A percentile compares a stretch with the other conserved stretches of the same genome.
Conservation (phyloP, 2,329 filamentous ascomycete genomes). For the Knufia fluminis region DNA sequence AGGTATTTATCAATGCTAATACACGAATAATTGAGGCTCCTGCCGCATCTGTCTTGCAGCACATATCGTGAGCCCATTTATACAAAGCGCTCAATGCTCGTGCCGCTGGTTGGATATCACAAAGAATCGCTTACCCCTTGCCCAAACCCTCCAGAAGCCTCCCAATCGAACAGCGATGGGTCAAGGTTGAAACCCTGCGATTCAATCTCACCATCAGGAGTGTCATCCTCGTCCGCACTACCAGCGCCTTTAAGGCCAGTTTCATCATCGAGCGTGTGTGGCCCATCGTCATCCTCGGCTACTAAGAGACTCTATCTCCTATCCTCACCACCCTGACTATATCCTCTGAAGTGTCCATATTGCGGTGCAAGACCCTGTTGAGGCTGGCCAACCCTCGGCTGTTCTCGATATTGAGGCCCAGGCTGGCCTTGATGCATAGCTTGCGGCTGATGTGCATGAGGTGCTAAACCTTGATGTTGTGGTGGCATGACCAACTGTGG, state of each 20-base stretch:
- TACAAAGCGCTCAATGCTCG: not conserved
- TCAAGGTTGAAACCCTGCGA: not conserved
- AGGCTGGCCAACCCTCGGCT: conserved; percentile 1
- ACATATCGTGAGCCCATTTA: not conserved
- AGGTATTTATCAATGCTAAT: not conserved
- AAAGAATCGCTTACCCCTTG: no score
- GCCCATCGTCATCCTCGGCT: not conserved
- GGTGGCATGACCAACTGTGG: not conserved
- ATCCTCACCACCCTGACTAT: conserved; percentile 7
- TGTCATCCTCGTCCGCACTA: not conserved
- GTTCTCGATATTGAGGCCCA: conserved; percentile 5
- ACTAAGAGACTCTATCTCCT: conserved; percentile 4
- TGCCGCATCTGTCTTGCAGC: not conserved
- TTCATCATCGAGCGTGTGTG: not conserved
- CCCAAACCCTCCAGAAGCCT: no score
- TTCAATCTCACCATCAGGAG: not conserved
- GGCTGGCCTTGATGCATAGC: conserved; percentile 8
- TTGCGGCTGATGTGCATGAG: conserved; percentile 4
- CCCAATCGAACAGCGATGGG: no score
- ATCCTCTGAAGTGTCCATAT: not conserved
- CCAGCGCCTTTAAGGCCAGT: not conserved
- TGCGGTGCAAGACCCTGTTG: conserved; percentile 1
- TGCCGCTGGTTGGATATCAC: not conserved
- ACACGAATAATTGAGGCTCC: not conserved
- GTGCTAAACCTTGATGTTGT: not conserved